Base-by-base conservation (phyloP, 306 rosid genomes). In the Begonia loranthoides region DNA sequence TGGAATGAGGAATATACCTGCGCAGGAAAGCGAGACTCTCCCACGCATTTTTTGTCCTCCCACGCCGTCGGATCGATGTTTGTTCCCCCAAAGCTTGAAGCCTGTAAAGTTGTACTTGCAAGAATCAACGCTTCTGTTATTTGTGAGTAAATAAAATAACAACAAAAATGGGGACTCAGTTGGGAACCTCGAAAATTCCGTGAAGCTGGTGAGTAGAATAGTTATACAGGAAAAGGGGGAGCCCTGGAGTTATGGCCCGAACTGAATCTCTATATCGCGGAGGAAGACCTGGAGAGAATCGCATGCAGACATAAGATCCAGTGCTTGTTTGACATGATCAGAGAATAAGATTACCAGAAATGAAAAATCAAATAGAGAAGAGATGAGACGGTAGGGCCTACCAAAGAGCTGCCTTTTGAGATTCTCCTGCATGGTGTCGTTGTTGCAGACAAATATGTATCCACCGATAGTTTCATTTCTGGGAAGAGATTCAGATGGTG, bases 181-280 rank as follows among this genome's bases (percentile, higher is more conserved):
- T 28, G 62, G 62, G 21, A 58, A 89, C 97, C 97, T 90, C 97
- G 60, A 90, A 90, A 64, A 90, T 71, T 34, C 97, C 97, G 45
- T 90, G 97, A 71, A 90, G 97, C 76, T 90, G 95, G 81, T 90
- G 97, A 45, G 87, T 82, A 50, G 95, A 85, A 75, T 85, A 90
- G 74, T 90, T 90, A 78, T 90, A 90, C 10, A 90, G 85, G 60
- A 90, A 90, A 38, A 90, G 94, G 41, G 97, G 97, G 67, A 90
- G 38, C 45, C 97, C 97, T 2, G 97, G 97, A 60, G 94, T 79
- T 22, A 90, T 90, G 4, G 94, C 79, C 60, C 97, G 57, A 13
- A 90, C 92, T 24, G 97, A 90, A 56, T 90, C 95, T 52, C 97
- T 57, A 61, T 85, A 85, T 43, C 95, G 71, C 44, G 97, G 95